These are phyloP conservation scores for Colletotrichum cereale DNA, from an alignment of 2,329 filamentous ascomycete species.

Conservation along the genomic window DNA sequence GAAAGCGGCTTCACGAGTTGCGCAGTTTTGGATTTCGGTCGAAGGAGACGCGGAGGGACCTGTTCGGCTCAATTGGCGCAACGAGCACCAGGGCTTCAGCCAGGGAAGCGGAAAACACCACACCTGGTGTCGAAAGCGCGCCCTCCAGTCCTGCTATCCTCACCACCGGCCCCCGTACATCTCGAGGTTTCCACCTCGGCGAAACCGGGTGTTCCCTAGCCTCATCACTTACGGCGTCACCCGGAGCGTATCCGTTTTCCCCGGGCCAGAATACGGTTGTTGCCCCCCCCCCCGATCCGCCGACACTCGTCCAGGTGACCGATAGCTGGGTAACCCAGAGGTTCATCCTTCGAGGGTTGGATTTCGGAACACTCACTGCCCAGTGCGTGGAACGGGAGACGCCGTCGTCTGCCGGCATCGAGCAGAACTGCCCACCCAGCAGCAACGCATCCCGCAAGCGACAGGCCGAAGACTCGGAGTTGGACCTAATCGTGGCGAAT, in stretches of 20 bases:
- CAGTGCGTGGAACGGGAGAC: neutral
- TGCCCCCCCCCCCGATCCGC: neutral
- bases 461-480: slow-evolving; percentile 47
- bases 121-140: neutral
- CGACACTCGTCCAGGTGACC: neutral
- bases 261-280: neutral
- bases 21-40: neutral
- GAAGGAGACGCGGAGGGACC: neutral
- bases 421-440: neutral
- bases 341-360: neutral
- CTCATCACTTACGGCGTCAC: neutral
- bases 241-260: neutral
- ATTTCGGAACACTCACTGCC: neutral
- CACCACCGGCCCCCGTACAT: neutral
- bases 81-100: neutral
- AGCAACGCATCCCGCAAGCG: slow-evolving; percentile 45
- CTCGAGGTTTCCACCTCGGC: neutral
- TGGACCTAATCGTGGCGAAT: slow-evolving; percentile 47
- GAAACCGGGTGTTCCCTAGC: neutral
- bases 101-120: neutral
- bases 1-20: neutral
- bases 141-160: neutral
- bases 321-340: neutral
- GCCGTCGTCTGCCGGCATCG: neutral
- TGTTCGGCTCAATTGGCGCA: neutral